Conservation (phyloP, 2,329 filamentous ascomycete species). For the Pseudogymnoascus sp. region DNA sequence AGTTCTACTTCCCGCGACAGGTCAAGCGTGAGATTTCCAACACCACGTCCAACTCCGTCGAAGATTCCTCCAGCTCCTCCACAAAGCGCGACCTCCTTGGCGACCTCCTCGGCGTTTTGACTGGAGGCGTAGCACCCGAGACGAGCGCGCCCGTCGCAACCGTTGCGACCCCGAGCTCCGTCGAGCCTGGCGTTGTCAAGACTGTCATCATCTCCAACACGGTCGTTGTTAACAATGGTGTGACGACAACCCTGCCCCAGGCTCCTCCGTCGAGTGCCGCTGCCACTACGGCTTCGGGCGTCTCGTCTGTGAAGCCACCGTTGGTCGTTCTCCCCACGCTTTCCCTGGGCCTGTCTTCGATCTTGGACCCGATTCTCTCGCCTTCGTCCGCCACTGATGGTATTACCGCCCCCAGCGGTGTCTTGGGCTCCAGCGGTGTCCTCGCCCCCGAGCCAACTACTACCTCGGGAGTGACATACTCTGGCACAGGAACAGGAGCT, state of each 20-base stretch:
- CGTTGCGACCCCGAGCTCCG: not conserved
- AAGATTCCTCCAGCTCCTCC: constrained; percentile 9
- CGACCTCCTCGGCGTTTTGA: not conserved
- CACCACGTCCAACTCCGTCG: constrained; percentile 24
- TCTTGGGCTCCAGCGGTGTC: not conserved
- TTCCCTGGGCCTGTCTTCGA: not conserved
- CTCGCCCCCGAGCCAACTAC: not conserved
- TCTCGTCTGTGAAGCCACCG: not conserved
- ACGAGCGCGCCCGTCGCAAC: constrained; percentile 13
- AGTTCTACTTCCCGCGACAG: constrained; percentile 50
- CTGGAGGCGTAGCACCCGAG: constrained; percentile 19
- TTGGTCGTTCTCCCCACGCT: not conserved
- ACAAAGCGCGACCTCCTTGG: not conserved
- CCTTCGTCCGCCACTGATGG: constrained; percentile 8
- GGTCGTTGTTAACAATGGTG: not conserved
- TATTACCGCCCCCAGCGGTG: constrained; percentile 11
- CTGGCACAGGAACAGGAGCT: constrained; percentile 13
- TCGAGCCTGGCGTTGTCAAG: not conserved
- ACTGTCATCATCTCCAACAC: constrained; percentile 9
- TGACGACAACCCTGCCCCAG: not conserved
- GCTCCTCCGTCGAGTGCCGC: not conserved
- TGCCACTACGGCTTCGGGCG: not conserved
- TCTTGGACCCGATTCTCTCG: constrained; percentile 1
- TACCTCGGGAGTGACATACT: constrained; percentile 10
- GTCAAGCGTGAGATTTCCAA: constrained; percentile 45